Base-by-base conservation (phyloP, 805 yeast species). In the Ogataea salicorniae region DNA sequence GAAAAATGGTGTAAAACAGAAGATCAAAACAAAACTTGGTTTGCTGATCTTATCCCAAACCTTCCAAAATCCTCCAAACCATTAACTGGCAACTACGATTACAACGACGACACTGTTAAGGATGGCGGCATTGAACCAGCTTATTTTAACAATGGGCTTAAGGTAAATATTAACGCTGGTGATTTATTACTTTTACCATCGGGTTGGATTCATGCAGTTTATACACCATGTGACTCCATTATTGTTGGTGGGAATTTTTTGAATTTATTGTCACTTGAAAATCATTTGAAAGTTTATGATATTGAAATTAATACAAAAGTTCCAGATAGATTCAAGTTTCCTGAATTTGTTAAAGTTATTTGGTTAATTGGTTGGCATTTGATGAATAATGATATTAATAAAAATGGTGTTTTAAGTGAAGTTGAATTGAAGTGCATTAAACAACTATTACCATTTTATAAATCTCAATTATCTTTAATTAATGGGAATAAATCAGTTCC, bases 191-290 rank as follows among this genome's bases (percentile, higher is more conserved):
- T 89, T 14, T 83, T 90, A 17, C 97, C 97, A 3, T 81, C 94
- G 38, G 96, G 96, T 0, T 90, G 96, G 95, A 89, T 90, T 43
- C 97, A 90, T 64, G 82, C 94, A 0, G 97, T 90, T 0, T 80
- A 80, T 58, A 89, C 97, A 0, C 92, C 95, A 0, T 68, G 70
- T 15, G 96, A 90, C 60, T 79, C 95, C 0, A 67, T 89, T 2
- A 89, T 90, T 3, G 77, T 90, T 46, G 97, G 97, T 2, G 97
- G 97, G 0, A 90, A 90, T 62, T 90, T 83, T 61, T 68, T 90
- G 26, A 87, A 95, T 0, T 60, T 80, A 37, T 66, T 78, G 46
- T 83, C 83, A 57, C 66, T 88, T 52, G 69, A 72, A 18, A 82
- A 74, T 53, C 95, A 90, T 60, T 60, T 87, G 36, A 70, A 69